Conservation (phyloP, 306 rosid species). For the Citrullus amarus region DNA sequence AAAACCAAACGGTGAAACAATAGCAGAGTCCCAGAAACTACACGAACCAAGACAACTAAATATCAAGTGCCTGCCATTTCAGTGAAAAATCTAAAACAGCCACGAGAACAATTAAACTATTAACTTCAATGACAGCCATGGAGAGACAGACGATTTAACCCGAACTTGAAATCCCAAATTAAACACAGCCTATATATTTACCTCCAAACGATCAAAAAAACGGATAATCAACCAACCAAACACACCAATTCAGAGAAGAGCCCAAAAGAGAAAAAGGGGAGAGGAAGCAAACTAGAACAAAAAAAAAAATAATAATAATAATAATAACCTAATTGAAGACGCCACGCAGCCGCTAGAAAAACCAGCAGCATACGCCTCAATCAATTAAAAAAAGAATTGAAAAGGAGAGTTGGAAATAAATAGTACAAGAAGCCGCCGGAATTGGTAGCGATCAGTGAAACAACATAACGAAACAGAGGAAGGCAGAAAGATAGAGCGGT, state of each 20-base stretch:
- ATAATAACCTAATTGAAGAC: neutral
- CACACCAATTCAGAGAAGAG: neutral
- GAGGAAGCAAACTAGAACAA: neutral
- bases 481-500: neutral
- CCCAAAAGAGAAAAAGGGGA: neutral
- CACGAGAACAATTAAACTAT: neutral
- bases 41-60: neutral
- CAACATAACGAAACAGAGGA: neutral
- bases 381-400: neutral
- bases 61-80: neutral
- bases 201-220: neutral
- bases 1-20: neutral
- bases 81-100: neutral
- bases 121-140: neutral
- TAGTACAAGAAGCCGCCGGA: neutral
- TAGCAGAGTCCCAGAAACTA: neutral
- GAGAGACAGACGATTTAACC: neutral
- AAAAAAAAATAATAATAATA: neutral
- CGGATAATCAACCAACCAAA: neutral
- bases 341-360: neutral
- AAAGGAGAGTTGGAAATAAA: neutral
- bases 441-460: neutral
- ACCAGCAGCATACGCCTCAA: neutral
- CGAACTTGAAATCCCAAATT: neutral
- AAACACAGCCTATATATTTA: neutral